These are phyloP conservation scores for Gossypium raimondii DNA, from an alignment of 345 rosid species.

Conservation along the genomic window DNA sequence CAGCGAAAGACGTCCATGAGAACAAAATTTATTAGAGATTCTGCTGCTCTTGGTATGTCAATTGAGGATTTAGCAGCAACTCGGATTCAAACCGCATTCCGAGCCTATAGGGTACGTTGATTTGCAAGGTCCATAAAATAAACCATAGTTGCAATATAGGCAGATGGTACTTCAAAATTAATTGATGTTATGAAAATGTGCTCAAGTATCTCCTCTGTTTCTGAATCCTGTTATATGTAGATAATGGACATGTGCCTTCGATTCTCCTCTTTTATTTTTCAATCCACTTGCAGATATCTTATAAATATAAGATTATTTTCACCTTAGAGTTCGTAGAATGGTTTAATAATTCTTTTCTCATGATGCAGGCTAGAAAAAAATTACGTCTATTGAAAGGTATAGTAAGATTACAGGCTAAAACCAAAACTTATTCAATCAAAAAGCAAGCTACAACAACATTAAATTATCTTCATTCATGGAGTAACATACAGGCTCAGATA, in stretches of 20 bases:
- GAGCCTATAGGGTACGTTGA: constrained; percentile 60
- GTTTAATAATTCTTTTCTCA: constrained; percentile 9
- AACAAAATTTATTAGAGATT: constrained; percentile 17
- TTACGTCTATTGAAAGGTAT: constrained; percentile 62
- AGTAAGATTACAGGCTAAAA: constrained; percentile 45
- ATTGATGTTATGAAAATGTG: neutral
- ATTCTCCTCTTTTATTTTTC: neutral
- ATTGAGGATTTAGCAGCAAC: constrained; percentile 62
- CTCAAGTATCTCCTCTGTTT: neutral
- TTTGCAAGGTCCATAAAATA: neutral
- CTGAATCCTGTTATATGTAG: constrained; percentile 1
- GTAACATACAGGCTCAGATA: constrained; percentile 66
- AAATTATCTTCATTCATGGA: constrained; percentile 80
- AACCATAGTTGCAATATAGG: neutral
- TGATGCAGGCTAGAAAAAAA: constrained; percentile 66
- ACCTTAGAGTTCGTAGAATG: neutral
- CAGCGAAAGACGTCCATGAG: constrained; percentile 25
- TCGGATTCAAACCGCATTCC: constrained; percentile 67
- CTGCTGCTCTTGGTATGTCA: constrained; percentile 31
- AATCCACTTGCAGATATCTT: constrained; percentile 1
- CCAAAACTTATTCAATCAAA: constrained; percentile 45
- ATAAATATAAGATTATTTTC: constrained; percentile 5
- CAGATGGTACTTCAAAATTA: constrained; percentile 3
- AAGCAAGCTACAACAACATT: constrained; percentile 60
- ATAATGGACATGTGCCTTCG: neutral